Evolutionary conservation across 768 basidiomycete genomes (phyloP), one percentile per base, ranked within the genome.

Genomic region (Lactarius trivialis): DNA sequence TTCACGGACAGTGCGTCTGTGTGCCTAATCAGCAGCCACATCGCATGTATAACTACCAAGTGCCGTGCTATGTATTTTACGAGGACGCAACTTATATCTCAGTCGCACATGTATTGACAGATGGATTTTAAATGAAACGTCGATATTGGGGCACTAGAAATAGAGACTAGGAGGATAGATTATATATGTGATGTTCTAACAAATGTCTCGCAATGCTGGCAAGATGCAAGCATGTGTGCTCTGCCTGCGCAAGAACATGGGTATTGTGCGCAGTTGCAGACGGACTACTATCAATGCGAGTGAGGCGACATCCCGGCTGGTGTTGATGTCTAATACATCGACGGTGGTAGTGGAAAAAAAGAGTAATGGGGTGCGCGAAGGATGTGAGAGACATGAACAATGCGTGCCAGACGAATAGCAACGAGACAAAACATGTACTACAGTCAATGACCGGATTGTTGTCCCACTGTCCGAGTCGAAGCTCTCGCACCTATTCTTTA

Each of bases 141-240:
- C 56, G 48, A 57, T 60, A 66, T 66, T 58, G 57, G 39, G 61
- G 53, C 48, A 67, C 53, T 59, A 65, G 48, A 41, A 48, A 36
- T 37, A 45, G 56, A 32, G 39, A 68, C 63, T 68, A 67, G 60
- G 58, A 61, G 56, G 66, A 60, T 62, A 67, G 62, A 68, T 72
- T 60, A 69, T 74, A 73, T 79, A 75, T 84, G 82, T 82, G 82
- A 83, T 84, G 84, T 83, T 85, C 84, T 84, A 83, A 76, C 75
- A 79, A 77, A 82, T 82, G 81, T 82, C 82, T 84, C 82, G 84
- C 83, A 71, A 79, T 80, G 74, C 75, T 75, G 73, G 71, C 61
- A 65, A 73, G 73, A 74, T 73, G 54, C 57, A 37, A 57, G 57
- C 63, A 56, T 56, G 58, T 68, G 56, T 81, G 79, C 80, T 78